Evolutionary conservation across 1,284 basidiomycete genomes (phyloP).

Genomic region (Ustilago crameri): DNA sequence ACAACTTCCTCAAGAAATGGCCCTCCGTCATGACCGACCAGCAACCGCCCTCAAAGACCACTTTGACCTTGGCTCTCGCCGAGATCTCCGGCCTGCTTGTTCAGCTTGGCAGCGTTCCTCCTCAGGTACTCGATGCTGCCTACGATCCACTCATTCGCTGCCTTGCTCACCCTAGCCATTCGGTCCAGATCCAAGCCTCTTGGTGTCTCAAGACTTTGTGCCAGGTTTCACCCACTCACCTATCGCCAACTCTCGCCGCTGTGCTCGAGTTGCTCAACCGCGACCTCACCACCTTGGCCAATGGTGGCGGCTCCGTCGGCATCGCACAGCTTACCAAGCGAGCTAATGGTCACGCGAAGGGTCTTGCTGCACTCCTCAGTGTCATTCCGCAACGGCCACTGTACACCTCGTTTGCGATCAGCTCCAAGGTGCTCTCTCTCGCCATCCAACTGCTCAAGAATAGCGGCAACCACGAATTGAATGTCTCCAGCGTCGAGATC

Average conservation of each 20-base stretch:
- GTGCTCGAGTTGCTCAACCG: constrained; percentile 83
- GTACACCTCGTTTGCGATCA: constrained; percentile 93
- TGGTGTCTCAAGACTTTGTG: constrained; percentile 92
- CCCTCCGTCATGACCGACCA: constrained; percentile 90
- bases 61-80: constrained; percentile 80
- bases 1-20: constrained; percentile 86
- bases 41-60: constrained; percentile 76
- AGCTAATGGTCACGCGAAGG: constrained; percentile 86
- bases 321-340: constrained; percentile 80
- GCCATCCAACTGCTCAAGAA: constrained; percentile 89
- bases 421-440: constrained; percentile 88
- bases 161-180: constrained; percentile 85
- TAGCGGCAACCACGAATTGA: constrained; percentile 88
- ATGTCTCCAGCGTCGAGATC: constrained; percentile 83
- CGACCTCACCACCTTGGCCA: constrained; percentile 74
- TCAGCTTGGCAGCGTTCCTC: constrained; percentile 90
- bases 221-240: constrained; percentile 82
- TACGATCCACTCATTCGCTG: constrained; percentile 86
- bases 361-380: constrained; percentile 85
- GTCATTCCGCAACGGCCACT: constrained; percentile 87
- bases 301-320: constrained; percentile 52
- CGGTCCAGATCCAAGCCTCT: constrained; percentile 83
- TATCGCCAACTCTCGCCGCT: constrained; percentile 80
- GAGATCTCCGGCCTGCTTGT: constrained; percentile 87
- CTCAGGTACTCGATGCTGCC: constrained; percentile 87